Evolutionary conservation across 2,329 filamentous ascomycete genomes (phyloP), one percentile per base, ranked within the genome.

Genomic region (Trichoderma aggressivum): DNA sequence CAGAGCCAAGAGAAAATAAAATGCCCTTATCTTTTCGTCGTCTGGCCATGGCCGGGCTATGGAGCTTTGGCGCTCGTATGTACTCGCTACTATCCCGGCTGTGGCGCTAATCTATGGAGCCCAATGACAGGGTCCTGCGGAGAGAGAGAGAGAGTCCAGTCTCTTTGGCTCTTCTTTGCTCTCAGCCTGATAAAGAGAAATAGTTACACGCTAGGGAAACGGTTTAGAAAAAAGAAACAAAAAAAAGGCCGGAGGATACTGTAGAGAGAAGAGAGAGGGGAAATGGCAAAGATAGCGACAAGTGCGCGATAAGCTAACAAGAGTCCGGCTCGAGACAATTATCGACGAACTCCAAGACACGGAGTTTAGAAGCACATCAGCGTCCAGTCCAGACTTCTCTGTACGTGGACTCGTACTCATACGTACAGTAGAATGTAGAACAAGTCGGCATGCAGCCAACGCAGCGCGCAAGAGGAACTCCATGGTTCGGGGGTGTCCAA

Each of bases 31-130:
- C 64, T 43, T 26, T 59, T 59, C 32, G 63, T 16, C 8, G 32
- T 24, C 24, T 56, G n/a, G 43, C n/a, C 26, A 36, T 30, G 36
- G 34, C 39, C 36, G 64, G 26, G 8, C 24, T 32, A 67, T 32
- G 36, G 53, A 59, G 32, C 36, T 11, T 39, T 60, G 18, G 18
- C 39, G 36, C 36, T 24, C 26, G 16, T 36, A 28, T 28, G 64
- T 68, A 47, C 55, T 68, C 24, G 56, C 66, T 62, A 55, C 56
- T 43, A 63, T 63, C 67, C 69, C 70, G 70, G 70, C 70, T 63
- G 70, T 72, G 70, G 70, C 70, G 70, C 66, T 61, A 60, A 61
- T 68, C 65, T 67, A 70, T 66, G 69, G 69, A 77, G 77, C 34
- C 76, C 63, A 66, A 58, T 3, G 76, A 16, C 7, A 63, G 34